Conservation (phyloP, 371 early-diverging fungal genomes). For the Mortierella sp. region DNA sequence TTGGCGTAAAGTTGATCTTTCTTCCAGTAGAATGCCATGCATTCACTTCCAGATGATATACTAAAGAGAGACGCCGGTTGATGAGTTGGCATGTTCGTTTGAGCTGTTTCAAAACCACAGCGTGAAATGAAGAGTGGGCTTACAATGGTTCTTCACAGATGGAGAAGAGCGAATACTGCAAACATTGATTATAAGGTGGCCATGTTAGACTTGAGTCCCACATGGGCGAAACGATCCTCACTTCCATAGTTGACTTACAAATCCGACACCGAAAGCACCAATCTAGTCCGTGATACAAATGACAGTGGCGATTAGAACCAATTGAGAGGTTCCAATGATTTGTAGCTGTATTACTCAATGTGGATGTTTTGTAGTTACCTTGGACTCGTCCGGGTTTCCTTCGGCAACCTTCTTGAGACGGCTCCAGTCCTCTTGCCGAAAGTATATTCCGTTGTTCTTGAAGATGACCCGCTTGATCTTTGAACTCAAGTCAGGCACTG, state of each 20-base stretch:
- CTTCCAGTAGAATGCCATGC: conserved; percentile 92
- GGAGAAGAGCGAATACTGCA: conserved; percentile 80
- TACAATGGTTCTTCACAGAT: conserved; percentile 91
- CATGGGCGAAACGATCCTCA: too few relatives aligned
- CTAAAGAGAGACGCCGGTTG: conserved; percentile 34
- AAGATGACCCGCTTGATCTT: conserved; percentile 75
- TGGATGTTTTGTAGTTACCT: conserved; percentile 37
- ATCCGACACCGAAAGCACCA: conserved; percentile 92
- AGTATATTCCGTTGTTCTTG: conserved; percentile 87
- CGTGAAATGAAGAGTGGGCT: conserved; percentile 21
- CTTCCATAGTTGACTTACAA: conserved; percentile 44
- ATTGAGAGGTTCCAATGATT: neutral
- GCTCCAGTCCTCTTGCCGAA: conserved; percentile 86
- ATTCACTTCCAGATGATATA: conserved; percentile 74
- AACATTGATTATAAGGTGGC: too few relatives aligned
- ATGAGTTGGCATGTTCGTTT: neutral
- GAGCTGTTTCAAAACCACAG: neutral
- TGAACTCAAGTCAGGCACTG: conserved; percentile 56
- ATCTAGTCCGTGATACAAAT: conserved; percentile 61
- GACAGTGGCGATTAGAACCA: neutral
- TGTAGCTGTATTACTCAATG: neutral
- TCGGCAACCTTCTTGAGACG: conserved; percentile 89
- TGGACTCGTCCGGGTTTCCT: conserved; percentile 88
- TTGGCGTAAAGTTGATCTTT: conserved; percentile 90
- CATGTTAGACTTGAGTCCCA: too few relatives aligned